Evolutionary conservation across 257 asterid species (phyloP), one percentile per base, ranked within the genome.

Genomic region (Lavandula angustifolia): DNA sequence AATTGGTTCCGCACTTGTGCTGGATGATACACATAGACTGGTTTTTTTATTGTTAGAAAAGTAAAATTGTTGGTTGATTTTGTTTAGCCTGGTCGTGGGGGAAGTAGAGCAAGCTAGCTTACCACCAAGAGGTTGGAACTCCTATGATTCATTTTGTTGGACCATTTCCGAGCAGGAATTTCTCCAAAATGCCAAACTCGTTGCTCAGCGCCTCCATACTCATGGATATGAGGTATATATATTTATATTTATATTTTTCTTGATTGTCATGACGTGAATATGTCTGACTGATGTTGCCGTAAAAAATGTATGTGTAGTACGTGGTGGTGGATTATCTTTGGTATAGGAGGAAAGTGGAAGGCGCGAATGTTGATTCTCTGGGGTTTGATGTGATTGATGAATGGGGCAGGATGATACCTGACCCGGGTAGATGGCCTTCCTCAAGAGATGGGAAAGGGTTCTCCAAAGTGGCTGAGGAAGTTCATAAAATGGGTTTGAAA

Each of bases 371-470:
- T n/a, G 85, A 87, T 78, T 90, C 99, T 49, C 87, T 79, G 38
- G 99, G 99, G 50, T 90, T 73, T 58, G 99, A 94, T 73, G 88
- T 85, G 44, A 84, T 90, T 63, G 99, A 94, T 66, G 76, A 83
- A 73, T 90, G 99, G 99, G 99, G 99, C 69, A 87, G 97, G 82
- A 76, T 94, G 99, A 37, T 83, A 35, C 99, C 99, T 6, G 99
- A 90, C 70, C 95, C 95, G 0, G 79, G 33, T 27, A 72, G 99
- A 75, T 94, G 99, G 99, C 97, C 99, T 64, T 90, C 97, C 5
- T 83, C 99, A 35, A 64, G 46, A 42, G 84, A 73, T n/a, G 96
- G 96, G 27, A 76, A 72, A 54, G 99, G 99, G 42, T 87, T 94
- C 70, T 49, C 79, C 4, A 67, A 87, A 61, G 87, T 87, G 60